Conservation (phyloP, 2,329 filamentous ascomycete species). For the Penicillium italicum region DNA sequence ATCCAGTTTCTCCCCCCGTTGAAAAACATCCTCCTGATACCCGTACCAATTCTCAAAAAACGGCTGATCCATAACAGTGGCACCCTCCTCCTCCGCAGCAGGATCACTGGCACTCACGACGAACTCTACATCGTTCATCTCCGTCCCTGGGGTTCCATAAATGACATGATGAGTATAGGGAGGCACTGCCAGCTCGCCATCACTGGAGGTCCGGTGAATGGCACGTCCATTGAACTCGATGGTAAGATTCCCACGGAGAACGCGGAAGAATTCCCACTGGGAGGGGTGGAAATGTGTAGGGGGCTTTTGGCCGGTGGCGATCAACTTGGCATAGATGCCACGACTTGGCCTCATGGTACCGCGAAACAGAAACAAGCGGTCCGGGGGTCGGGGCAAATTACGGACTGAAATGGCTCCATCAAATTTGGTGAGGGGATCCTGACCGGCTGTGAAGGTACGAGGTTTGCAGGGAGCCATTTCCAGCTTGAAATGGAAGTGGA, state of each 20-base stretch:
- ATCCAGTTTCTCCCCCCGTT: background rate
- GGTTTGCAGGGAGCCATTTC: background rate
- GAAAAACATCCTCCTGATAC: background rate
- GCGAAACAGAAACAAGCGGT: background rate
- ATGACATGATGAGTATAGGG: background rate
- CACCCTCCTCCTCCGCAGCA: background rate
- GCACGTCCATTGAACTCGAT: background rate
- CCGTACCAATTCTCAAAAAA: background rate
- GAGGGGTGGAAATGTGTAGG: background rate
- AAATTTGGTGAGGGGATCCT: background rate
- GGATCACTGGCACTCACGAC: background rate
- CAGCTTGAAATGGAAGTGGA: background rate
- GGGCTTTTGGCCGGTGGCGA: background rate
- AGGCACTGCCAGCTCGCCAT: background rate
- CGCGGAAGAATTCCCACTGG: background rate
- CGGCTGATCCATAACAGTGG: background rate
- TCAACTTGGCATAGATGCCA: background rate
- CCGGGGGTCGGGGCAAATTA: background rate
- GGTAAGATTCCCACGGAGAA: background rate
- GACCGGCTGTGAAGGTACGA: background rate
- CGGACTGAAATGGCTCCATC: background rate
- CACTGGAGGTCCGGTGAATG: background rate
- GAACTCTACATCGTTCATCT: background rate
- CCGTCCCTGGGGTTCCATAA: background rate
- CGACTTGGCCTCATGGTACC: background rate